Evolutionary conservation across 345 rosid genomes (phyloP).

Genomic region (Rhodomyrtus tomentosa): DNA sequence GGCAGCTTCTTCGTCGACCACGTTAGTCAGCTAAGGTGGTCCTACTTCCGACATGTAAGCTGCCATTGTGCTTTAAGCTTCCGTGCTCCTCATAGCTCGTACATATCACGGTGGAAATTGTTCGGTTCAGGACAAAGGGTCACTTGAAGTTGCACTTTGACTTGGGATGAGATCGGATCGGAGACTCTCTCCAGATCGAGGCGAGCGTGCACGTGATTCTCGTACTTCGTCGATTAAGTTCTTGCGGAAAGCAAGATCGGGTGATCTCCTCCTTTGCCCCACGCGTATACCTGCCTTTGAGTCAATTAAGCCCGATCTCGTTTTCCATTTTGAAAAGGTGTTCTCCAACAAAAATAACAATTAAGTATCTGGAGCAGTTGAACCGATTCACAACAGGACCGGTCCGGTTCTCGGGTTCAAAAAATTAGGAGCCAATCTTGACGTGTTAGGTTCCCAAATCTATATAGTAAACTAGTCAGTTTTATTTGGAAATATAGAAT

Average conservation of each 20-base stretch:
- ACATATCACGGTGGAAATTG: neutral
- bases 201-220: neutral
- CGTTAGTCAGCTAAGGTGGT: neutral
- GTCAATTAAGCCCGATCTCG: neutral
- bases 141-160: neutral
- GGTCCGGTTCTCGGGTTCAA: neutral
- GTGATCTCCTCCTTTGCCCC: neutral
- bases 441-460: rapidly evolving
- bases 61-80: neutral
- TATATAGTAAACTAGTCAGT: neutral
- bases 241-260: neutral
- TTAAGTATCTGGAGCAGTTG: neutral
- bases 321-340: neutral
- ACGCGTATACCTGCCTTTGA: neutral
- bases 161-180: neutral
- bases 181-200: neutral
- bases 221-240: neutral
- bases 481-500: neutral
- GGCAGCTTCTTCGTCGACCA: conserved; percentile 31
- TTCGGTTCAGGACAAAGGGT: neutral
- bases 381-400: neutral
- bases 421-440: rapidly evolving
- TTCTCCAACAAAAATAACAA: neutral
- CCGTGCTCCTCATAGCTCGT: neutral
- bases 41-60: neutral